Conservation (phyloP, 306 rosid genomes). For the Lupinus albus region DNA sequence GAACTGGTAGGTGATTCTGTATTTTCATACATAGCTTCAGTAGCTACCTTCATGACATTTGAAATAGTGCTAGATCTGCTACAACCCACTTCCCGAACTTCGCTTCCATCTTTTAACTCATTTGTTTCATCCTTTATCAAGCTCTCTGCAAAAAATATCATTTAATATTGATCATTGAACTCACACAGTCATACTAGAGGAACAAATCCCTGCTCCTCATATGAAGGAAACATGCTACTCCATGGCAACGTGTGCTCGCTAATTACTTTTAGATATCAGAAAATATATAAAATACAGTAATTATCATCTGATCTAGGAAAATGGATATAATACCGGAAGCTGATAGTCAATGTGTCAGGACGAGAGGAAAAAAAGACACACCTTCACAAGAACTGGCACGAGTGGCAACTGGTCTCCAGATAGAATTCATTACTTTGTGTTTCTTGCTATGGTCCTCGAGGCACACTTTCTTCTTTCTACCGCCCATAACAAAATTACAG, state of each 20-base stretch:
- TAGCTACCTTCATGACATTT: conserved; percentile 41
- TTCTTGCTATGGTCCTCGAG: conserved; percentile 43
- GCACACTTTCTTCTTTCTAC: conserved; percentile 48
- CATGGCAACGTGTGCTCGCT: not conserved
- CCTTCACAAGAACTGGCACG: conserved; percentile 62
- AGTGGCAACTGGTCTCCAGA: conserved; percentile 71
- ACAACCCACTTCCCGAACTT: conserved; percentile 46
- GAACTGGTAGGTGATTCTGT: conserved; percentile 48
- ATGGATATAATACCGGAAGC: conserved; percentile 15
- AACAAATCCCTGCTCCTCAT: conserved; percentile 1
- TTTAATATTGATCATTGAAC: conserved; percentile 12
- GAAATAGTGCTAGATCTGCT: conserved; percentile 48
- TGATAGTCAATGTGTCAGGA: not conserved
- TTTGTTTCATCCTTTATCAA: conserved; percentile 38
- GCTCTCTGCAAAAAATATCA: conserved; percentile 45
- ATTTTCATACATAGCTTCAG: conserved; percentile 40
- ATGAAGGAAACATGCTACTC: conserved; percentile 9
- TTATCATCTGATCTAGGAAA: conserved; percentile 19
- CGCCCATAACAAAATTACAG: conserved; percentile 52
- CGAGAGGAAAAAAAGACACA: conserved; percentile 37
- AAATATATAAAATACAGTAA: conserved; percentile 17
- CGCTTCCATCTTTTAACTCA: conserved; percentile 45
- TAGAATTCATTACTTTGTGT: conserved; percentile 42
- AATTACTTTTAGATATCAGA: conserved; percentile 15
- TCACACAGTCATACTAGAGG: not conserved